A percentile compares a stretch with the other conserved stretches of the same genome.
Evolutionary conservation across 345 rosid genomes (phyloP).

Genomic region (Eutrema yunnanense): DNA sequence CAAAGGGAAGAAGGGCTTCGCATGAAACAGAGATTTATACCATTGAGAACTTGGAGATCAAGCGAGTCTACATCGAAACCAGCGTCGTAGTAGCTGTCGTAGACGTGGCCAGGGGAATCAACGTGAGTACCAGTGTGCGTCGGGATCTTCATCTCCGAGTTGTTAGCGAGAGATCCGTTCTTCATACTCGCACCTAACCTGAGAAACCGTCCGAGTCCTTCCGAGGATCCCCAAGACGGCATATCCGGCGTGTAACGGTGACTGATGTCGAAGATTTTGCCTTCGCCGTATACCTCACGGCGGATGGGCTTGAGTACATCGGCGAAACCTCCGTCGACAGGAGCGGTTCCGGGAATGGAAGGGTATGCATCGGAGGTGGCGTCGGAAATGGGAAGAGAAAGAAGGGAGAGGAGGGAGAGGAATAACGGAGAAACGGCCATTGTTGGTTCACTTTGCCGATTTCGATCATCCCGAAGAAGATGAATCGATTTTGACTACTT

Average conservation of each 20-base stretch:
- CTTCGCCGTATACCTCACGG: constrained; percentile 68
- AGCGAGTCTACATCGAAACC: constrained; percentile 89
- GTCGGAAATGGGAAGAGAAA: constrained; percentile 5
- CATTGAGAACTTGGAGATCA: constrained; percentile 62
- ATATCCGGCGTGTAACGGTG: constrained; percentile 52
- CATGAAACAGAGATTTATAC: constrained; percentile 14
- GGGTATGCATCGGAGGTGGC: constrained; percentile 30
- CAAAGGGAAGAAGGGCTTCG: background rate
- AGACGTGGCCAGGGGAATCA: constrained; percentile 83
- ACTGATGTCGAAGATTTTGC: constrained; percentile 67
- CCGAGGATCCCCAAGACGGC: constrained; percentile 45
- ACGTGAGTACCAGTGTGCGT: constrained; percentile 88
- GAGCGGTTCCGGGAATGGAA: constrained; percentile 28
- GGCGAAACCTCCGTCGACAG: constrained; percentile 12
- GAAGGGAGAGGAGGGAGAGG: constrained; percentile 21
- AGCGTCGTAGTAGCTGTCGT: constrained; percentile 69
- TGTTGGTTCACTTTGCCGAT: background rate
- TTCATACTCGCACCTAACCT: constrained; percentile 76
- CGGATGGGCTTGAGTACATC: constrained; percentile 47
- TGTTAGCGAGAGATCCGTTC: constrained; percentile 72
- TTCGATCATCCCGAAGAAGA: constrained; percentile 14
- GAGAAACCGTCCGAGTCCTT: constrained; percentile 55
- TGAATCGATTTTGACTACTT: background rate
- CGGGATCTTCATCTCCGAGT: constrained; percentile 69
- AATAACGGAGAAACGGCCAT: constrained; percentile 14